Conservation (phyloP, 306 rosid species). For the Fagus crenata region DNA sequence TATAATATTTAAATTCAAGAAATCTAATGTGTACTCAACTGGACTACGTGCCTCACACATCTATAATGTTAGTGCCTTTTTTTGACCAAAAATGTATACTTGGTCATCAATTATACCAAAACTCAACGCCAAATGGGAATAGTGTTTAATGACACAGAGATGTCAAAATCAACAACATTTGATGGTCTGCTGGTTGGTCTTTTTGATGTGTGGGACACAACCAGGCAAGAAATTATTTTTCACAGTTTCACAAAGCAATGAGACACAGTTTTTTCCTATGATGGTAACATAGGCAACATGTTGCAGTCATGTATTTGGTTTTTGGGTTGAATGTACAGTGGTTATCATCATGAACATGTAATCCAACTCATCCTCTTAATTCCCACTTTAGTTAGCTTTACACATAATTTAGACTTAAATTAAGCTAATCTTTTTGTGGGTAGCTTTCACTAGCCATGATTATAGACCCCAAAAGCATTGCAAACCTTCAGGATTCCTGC, state of each 20-base stretch:
- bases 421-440: slow-evolving; percentile 41
- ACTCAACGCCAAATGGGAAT: background rate
- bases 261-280: background rate
- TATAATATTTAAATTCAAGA: background rate
- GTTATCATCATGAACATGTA: slow-evolving; percentile 44
- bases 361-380: slow-evolving; percentile 47
- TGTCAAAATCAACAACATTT: background rate
- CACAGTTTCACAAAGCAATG: slow-evolving; percentile 7
- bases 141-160: background rate
- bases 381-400: slow-evolving; percentile 53
- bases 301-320: background rate
- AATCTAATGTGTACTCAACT: background rate
- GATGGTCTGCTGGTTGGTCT: background rate
- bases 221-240: background rate
- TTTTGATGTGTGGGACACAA: background rate
- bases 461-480: slow-evolving; percentile 74
- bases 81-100: background rate
- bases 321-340: slow-evolving; percentile 27
- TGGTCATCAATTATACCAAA: background rate
- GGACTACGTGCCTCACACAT: background rate
- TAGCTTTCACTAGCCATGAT: slow-evolving; percentile 68
- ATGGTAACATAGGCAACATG: background rate
- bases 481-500: slow-evolving; percentile 60
- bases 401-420: slow-evolving; percentile 50
- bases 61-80: background rate